Percentiles rank a stretch among this genome's conserved stretches.
Conservation (phyloP, 768 basidiomycete genomes). For the Phanerochaete carnosa region DNA sequence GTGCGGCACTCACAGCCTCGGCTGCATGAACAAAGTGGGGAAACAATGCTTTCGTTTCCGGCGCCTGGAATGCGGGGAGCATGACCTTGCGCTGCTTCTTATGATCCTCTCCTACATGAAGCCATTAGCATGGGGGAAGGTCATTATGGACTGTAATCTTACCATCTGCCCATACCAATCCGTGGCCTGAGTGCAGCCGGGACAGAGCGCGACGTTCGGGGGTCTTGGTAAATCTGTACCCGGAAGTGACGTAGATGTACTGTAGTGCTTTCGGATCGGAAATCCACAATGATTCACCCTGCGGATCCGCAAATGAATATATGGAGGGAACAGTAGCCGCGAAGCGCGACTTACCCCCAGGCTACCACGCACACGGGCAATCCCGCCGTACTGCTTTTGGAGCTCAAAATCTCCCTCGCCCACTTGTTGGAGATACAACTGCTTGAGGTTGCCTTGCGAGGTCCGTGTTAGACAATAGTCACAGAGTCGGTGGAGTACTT, state of each 20-base stretch:
- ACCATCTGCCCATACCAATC: slow-evolving; percentile 9
- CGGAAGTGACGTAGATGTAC: slow-evolving; percentile 2
- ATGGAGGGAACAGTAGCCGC: too few species aligned
- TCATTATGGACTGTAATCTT: neutral
- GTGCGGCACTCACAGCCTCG: slow-evolving; percentile 15
- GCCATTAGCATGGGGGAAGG: neutral
- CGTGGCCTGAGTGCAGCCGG: slow-evolving; percentile 3
- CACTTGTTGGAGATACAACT: neutral
- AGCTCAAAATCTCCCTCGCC: slow-evolving; percentile 8
- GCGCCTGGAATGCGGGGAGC: slow-evolving; percentile 34
- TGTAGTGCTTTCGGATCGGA: slow-evolving; percentile 38
- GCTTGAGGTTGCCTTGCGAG: slow-evolving; percentile 1
- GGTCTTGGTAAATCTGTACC: slow-evolving; percentile 6
- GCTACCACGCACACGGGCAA: neutral
- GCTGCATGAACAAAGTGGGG: slow-evolving; percentile 18
- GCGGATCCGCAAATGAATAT: neutral
- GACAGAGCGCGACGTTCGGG: slow-evolving; percentile 5
- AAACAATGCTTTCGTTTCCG: slow-evolving; percentile 35
- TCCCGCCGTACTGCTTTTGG: slow-evolving; percentile 3
- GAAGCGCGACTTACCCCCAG: neutral
- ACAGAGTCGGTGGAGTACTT: neutral
- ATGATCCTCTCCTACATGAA: slow-evolving; percentile 23
- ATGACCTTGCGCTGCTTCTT: slow-evolving; percentile 30
- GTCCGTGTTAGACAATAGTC: neutral
- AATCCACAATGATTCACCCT: slow-evolving; percentile 50